A percentile compares a stretch with the other conserved stretches of the same genome.
Conservation (phyloP, 768 basidiomycete species). For the Auriscalpium vulgare region DNA sequence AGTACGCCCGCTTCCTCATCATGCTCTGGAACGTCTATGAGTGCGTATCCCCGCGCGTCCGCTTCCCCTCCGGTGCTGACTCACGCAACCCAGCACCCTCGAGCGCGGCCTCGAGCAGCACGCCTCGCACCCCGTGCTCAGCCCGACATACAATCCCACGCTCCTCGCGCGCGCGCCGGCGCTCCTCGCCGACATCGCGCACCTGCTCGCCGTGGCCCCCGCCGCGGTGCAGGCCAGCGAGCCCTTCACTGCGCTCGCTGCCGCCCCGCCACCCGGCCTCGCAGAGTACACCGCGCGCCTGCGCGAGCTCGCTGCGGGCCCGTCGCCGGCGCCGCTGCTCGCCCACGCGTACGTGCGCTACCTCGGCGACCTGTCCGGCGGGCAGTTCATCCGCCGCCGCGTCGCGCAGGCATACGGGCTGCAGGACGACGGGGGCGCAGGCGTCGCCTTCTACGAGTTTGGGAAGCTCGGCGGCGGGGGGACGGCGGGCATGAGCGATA, state of each 20-base stretch:
- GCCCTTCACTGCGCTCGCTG: conserved; percentile 37
- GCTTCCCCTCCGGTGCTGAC: not conserved
- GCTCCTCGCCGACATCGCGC: conserved; percentile 60
- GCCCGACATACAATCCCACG: conserved; percentile 63
- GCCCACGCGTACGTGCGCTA: conserved; percentile 82
- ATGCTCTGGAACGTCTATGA: conserved; percentile 76
- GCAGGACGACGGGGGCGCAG: conserved; percentile 41
- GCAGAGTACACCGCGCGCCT: conserved; percentile 48
- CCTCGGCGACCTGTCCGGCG: conserved; percentile 74
- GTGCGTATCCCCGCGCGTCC: conserved; percentile 33
- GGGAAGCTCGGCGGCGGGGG: conserved; percentile 42
- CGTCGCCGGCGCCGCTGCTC: conserved; percentile 46
- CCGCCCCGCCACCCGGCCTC: conserved; percentile 41
- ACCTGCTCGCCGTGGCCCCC: conserved; percentile 45
- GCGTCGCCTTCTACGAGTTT: conserved; percentile 64
- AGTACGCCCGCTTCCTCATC: conserved; percentile 66
- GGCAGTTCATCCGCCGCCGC: conserved; percentile 57
- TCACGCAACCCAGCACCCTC: conserved; percentile 33
- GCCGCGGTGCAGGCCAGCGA: conserved; percentile 53
- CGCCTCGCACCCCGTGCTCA: conserved; percentile 51
- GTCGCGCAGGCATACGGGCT: conserved; percentile 64
- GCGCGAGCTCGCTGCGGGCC: conserved; percentile 33
- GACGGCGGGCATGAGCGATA: conserved; percentile 44
- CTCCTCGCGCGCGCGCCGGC: conserved; percentile 54
- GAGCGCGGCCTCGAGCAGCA: conserved; percentile 53